These are phyloP conservation scores for Lentinula sp. DNA, from an alignment of 768 basidiomycete species.

Conservation along the genomic window DNA sequence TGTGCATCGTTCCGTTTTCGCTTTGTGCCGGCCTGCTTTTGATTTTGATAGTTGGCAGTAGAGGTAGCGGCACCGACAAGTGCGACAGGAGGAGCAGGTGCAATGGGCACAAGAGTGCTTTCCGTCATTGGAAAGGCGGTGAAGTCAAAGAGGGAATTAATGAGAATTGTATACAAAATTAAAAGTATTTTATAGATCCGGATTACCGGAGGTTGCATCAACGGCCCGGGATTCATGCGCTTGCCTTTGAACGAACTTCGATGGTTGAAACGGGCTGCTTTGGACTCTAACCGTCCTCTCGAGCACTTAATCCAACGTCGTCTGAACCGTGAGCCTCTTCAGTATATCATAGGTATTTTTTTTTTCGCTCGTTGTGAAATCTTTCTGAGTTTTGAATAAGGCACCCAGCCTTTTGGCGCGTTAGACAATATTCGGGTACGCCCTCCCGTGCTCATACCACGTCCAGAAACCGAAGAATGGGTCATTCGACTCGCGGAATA, in stretches of 20 bases:
- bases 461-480: slow-evolving; percentile 93
- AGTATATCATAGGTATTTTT: slow-evolving; percentile 73
- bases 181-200: background rate
- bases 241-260: background rate
- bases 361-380: background rate
- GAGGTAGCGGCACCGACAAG: slow-evolving; percentile 4
- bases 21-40: slow-evolving; percentile 40
- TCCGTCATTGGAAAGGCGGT: background rate
- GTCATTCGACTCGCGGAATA: slow-evolving; percentile 50
- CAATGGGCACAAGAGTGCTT: slow-evolving; percentile 5
- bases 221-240: background rate
- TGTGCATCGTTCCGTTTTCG: slow-evolving; percentile 59
- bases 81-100: slow-evolving; percentile 3
- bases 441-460: slow-evolving; percentile 85
- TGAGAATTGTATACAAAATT: background rate
- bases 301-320: slow-evolving; percentile 53
- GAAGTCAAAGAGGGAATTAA: background rate
- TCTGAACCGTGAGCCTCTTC: slow-evolving; percentile 69
- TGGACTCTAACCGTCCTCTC: slow-evolving; percentile 16
- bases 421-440: slow-evolving; percentile 61
- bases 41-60: slow-evolving; percentile 16
- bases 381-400: slow-evolving; percentile 25
- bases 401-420: slow-evolving; percentile 85
- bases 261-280: slow-evolving; percentile 6
- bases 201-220: background rate